phyloP scores from a whole-genome alignment of 331 rosid genomes.

The Malus hybrid region DNA sequence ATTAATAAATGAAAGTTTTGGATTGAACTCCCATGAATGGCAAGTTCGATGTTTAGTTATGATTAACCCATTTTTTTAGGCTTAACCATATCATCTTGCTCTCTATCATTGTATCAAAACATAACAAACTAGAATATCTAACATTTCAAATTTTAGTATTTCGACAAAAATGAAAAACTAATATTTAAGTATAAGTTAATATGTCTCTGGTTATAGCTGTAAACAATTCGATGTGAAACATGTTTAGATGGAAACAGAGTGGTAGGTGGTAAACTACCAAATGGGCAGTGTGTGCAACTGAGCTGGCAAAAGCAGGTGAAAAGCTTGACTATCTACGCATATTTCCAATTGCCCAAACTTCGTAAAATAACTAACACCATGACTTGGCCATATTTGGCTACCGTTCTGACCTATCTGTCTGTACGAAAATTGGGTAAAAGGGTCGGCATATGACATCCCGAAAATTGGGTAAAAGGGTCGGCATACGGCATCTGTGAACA shows the following conservation, averaged over 20 bases:
- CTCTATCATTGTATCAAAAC: no score
- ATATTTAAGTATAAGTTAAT: no score
- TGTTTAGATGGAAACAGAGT: neutral
- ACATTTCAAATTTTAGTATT: neutral
- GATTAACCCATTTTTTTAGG: no score
- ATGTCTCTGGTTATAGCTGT: neutral
- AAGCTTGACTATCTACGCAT: neutral
- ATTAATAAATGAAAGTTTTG: fast-evolving
- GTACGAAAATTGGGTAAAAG: no score
- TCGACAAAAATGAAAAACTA: no score
- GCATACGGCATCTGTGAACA: no score
- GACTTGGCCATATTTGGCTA: neutral
- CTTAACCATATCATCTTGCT: neutral
- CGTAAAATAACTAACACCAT: no score
- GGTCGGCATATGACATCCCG: no score
- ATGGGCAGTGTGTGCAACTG: neutral
- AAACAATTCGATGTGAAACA: neutral
- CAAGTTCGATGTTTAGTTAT: no score
- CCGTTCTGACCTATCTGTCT: no score
- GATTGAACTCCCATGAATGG: neutral
- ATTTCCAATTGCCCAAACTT: neutral
- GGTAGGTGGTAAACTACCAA: neutral
- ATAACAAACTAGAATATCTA: no score
- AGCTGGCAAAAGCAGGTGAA: neutral
- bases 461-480: no score